Evolutionary conservation across 345 rosid species (phyloP).

Genomic region (Turritis glabra): DNA sequence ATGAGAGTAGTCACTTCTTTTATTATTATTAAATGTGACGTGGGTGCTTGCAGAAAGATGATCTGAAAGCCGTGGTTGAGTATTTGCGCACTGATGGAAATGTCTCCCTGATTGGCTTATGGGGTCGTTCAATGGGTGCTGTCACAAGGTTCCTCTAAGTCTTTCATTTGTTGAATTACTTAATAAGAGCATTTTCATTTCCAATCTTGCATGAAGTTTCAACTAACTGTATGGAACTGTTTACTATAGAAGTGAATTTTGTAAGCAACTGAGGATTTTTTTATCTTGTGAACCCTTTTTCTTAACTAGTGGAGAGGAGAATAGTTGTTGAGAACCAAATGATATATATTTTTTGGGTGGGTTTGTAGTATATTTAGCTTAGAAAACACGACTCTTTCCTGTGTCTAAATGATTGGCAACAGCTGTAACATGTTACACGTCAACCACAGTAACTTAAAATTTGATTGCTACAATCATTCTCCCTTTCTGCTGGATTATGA

Average conservation of each 20-base stretch:
- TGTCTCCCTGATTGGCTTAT: slow-evolving; percentile 88
- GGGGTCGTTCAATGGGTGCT: slow-evolving; percentile 99
- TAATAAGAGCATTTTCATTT: slow-evolving; percentile 40
- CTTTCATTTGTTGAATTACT: neutral
- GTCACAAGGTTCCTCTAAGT: slow-evolving; percentile 64
- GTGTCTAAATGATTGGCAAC: slow-evolving; percentile 10
- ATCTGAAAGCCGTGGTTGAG: slow-evolving; percentile 82
- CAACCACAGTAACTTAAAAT: neutral
- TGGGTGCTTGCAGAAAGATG: slow-evolving; percentile 70
- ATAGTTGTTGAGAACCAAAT: neutral
- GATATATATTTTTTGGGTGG: neutral
- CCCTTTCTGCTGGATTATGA: slow-evolving; percentile 6
- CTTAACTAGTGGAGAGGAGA: slow-evolving; percentile 1
- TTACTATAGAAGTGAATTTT: neutral
- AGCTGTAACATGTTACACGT: neutral
- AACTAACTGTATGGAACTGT: neutral
- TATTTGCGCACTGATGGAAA: slow-evolving; percentile 81
- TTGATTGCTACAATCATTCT: neutral
- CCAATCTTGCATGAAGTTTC: slow-evolving; percentile 16
- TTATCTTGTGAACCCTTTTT: neutral
- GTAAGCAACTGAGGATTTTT: neutral
- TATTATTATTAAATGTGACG: neutral
- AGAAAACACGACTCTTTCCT: neutral
- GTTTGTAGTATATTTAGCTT: neutral
- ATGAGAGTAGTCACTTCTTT: neutral